Evolutionary conservation across 2,329 filamentous ascomycete genomes (phyloP).

Genomic region (Aspergillus cejpii): DNA sequence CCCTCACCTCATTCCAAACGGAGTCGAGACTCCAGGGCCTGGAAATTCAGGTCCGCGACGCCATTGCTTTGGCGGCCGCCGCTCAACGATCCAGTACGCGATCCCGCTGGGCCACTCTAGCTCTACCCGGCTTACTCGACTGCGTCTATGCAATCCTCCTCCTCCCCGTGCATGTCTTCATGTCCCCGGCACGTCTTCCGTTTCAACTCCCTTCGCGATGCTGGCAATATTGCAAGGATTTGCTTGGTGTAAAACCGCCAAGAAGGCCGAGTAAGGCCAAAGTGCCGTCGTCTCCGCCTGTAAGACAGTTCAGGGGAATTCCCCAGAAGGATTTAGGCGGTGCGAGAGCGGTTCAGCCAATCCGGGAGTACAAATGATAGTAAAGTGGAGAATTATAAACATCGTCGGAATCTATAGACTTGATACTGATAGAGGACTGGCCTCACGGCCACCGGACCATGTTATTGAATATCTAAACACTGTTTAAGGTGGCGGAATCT

Average conservation of each 20-base stretch:
- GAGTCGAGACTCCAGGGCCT: conserved; percentile 68
- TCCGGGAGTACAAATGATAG: conserved; percentile 4
- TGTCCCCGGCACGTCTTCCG: conserved; percentile 30
- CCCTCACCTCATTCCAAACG: conserved; percentile 65
- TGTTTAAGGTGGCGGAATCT: background rate
- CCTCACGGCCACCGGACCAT: background rate
- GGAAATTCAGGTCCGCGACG: conserved; percentile 66
- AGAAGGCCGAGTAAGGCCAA: conserved; percentile 21
- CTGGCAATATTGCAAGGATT: conserved; percentile 10
- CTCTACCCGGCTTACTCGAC: conserved; percentile 30
- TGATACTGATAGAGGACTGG: background rate
- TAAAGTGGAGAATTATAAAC: background rate
- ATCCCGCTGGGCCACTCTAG: conserved; percentile 21
- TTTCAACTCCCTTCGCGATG: conserved; percentile 19
- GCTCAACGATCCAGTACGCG: conserved; percentile 42
- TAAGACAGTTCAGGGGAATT: conserved; percentile 7
- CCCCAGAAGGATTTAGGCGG: conserved; percentile 1
- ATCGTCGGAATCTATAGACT: background rate
- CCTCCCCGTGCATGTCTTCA: conserved; percentile 30
- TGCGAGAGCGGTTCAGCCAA: conserved; percentile 3
- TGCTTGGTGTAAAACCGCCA: conserved; percentile 1
- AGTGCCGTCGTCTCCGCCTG: conserved; percentile 3
- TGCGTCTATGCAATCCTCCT: conserved; percentile 33
- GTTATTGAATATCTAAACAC: background rate
- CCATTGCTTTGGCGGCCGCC: conserved; percentile 71